Evolutionary conservation across 1,139 yeast species (phyloP), one percentile per base, ranked within the genome.

Genomic region (Debaryomyces subglobosus): DNA sequence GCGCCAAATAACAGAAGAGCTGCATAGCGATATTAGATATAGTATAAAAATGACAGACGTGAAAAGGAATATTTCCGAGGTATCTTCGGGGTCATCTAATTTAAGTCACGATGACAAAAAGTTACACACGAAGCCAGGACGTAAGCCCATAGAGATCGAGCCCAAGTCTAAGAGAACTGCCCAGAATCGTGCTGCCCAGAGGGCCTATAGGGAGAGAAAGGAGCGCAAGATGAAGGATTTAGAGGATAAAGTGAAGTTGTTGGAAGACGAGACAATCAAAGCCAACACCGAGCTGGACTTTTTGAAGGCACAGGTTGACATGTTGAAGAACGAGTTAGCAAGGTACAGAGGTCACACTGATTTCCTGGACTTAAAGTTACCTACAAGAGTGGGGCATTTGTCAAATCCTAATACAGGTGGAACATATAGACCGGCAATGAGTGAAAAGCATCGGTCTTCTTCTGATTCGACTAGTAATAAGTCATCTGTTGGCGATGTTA

Each of bases 141-240:
- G 97, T 53, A 90, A 89, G 71, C 91, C 89, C 0, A 73, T 86
- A 49, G 87, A 85, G 15, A 79, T 86, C 3, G 96, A 88, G 63
- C 96, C 97, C 3, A 80, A 80, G 61, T 84, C 85, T 59, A 92
- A 90, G 74, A 78, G 99, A 58, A 90, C 96, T 18, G 98, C 97
- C 1, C 99, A 94, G 69, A 94, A 94, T 67, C 79, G 99, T 61
- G 97, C 97, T 6, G 99, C 99, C 18, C 99, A 94, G 69, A 77
- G 98, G 49, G 98, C 98, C 8, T 94, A 91, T 68, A 77, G 99
- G 52, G 98, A 94, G 67, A 81, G 99, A 54, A 94, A 94, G 67
- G 98, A 94, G 65, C 78, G 78, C 49, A 90, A 88, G 61, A 80
- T 94, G 85, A 81, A 85, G 62, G 97, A 91, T 53, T 76, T 94